Percentiles rank a stretch among this genome's conserved stretches.
These are phyloP conservation scores for Prinsepia uniflora DNA, from an alignment of 306 rosid species.

Conservation along the genomic window DNA sequence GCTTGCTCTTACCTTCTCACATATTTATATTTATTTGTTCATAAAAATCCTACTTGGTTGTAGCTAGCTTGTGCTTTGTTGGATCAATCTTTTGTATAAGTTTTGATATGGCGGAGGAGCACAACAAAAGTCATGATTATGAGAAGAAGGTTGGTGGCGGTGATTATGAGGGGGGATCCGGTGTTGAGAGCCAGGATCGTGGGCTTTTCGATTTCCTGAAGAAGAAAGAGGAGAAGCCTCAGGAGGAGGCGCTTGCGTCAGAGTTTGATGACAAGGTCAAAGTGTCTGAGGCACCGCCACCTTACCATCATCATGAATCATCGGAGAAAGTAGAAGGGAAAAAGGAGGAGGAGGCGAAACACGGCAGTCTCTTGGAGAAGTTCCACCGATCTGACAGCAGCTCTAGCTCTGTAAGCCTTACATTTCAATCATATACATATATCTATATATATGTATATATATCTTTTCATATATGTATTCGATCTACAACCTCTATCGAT, in stretches of 20 bases:
- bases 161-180: conserved; percentile 16
- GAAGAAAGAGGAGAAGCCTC: conserved; percentile 39
- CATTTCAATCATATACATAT: no score
- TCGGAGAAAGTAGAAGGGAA: conserved; percentile 5
- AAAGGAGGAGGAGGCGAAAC: conserved; percentile 29
- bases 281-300: conserved; percentile 18
- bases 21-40: no score
- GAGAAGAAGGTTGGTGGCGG: conserved; percentile 26
- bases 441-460: no score
- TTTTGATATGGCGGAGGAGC: conserved; percentile 60
- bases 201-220: conserved; percentile 63
- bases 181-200: conserved; percentile 52
- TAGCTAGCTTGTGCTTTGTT: no score
- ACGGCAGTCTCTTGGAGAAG: conserved; percentile 24
- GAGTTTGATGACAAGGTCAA: conserved; percentile 35
- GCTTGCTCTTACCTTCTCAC: no score
- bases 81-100: no score
- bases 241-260: conserved; percentile 27
- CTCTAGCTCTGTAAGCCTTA: conserved; percentile 46
- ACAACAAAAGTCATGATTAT: conserved; percentile 36
- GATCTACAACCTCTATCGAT: no score
- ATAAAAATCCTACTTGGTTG: no score
- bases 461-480: no score
- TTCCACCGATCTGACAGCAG: conserved; percentile 36
- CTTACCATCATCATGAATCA: not conserved